Evolutionary conservation across 345 rosid genomes (phyloP).

Genomic region (Capsella bursapastoris): DNA sequence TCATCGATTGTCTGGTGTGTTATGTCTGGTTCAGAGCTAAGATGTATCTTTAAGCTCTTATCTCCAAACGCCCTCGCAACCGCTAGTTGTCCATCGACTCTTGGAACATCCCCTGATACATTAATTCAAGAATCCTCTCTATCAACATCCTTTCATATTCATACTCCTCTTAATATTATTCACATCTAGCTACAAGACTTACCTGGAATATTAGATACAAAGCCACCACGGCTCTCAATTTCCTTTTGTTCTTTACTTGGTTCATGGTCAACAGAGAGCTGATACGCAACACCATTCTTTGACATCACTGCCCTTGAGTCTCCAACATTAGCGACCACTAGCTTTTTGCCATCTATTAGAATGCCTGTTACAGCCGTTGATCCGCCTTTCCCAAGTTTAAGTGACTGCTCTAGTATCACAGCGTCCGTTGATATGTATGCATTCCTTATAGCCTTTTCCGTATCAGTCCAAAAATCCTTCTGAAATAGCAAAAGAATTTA

Average conservation of each 20-base stretch:
- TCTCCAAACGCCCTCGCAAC: slow-evolving; percentile 96
- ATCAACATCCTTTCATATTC: background rate
- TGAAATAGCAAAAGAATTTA: slow-evolving; percentile 25
- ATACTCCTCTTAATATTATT: too few relatives aligned
- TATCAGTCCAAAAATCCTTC: slow-evolving; percentile 78
- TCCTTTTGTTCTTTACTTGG: slow-evolving; percentile 68
- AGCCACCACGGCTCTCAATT: slow-evolving; percentile 87
- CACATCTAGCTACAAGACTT: background rate
- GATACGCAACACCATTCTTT: slow-evolving; percentile 69
- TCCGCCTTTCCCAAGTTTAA: slow-evolving; percentile 82
- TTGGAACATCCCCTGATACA: slow-evolving; percentile 80
- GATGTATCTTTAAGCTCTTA: slow-evolving; percentile 78
- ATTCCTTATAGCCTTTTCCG: slow-evolving; percentile 63
- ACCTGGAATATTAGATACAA: slow-evolving; percentile 90
- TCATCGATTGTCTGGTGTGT: slow-evolving; percentile 46
- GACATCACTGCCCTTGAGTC: slow-evolving; percentile 88
- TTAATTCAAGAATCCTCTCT: background rate
- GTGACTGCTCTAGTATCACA: slow-evolving; percentile 60
- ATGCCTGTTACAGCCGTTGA: slow-evolving; percentile 97
- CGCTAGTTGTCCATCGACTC: slow-evolving; percentile 92
- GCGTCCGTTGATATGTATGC: slow-evolving; percentile 74
- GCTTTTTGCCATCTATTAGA: slow-evolving; percentile 72
- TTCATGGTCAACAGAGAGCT: slow-evolving; percentile 85
- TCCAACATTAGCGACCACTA: slow-evolving; percentile 84
- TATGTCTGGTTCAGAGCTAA: slow-evolving; percentile 85